Percentiles rank a stretch among this genome's conserved stretches.
phyloP scores from a whole-genome alignment of 208 protist species.

The Herpetomonas samuelpessoai region DNA sequence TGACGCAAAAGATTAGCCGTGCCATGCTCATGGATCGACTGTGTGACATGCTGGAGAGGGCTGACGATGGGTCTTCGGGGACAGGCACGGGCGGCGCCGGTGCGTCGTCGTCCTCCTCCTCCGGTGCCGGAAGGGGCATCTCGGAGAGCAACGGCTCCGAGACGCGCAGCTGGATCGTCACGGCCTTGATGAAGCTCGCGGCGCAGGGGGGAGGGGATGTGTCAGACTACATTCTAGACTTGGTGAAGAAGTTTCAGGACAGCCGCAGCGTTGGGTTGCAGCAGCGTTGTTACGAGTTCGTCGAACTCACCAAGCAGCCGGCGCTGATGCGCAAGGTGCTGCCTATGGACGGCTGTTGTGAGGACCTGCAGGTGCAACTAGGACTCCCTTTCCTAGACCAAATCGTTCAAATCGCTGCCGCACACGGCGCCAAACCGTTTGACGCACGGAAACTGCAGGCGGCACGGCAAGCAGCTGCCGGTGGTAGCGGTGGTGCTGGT shows the following conservation, averaged over 20 bases:
- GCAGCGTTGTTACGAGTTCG: constrained; percentile 83
- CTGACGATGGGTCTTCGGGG: constrained; percentile 10
- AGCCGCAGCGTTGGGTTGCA: constrained; percentile 63
- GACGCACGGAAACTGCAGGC: constrained; percentile 4
- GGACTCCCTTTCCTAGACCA: constrained; percentile 46
- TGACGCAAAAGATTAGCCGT: constrained; percentile 39
- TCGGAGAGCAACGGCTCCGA: constrained; percentile 18
- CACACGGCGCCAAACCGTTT: constrained; percentile 50
- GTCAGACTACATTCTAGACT: constrained; percentile 34
- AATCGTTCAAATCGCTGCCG: constrained; percentile 37
- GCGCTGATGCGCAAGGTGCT: constrained; percentile 50
- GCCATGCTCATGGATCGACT: constrained; percentile 62
- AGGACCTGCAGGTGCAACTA: constrained; percentile 56
- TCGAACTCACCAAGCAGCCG: constrained; percentile 34
- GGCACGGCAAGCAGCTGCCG: constrained; percentile 4
- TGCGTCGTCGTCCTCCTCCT: too few species aligned
- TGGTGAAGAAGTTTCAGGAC: constrained; percentile 38
- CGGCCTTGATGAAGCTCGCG: constrained; percentile 74
- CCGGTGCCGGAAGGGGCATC: not conserved
- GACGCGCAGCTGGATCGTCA: constrained; percentile 66
- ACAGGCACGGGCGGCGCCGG: not conserved
- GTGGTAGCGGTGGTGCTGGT: not conserved
- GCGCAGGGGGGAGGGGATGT: constrained; percentile 19
- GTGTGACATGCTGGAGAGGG: constrained; percentile 61
- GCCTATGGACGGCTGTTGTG: constrained; percentile 74